These are phyloP conservation scores for Turritis glabra DNA, from an alignment of 345 rosid species.

Conservation along the genomic window DNA sequence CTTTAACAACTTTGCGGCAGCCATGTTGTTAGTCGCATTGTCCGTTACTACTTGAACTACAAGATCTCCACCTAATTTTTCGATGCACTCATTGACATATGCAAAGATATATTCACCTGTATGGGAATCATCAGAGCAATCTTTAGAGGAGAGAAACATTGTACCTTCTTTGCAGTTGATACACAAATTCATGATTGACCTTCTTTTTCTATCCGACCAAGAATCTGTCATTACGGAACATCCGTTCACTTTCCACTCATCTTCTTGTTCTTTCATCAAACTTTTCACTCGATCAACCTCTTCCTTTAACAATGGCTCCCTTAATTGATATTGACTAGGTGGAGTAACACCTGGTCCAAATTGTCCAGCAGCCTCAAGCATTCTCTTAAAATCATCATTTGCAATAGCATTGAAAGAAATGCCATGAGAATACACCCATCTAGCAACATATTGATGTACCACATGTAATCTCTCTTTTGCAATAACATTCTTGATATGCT, in stretches of 20 bases:
- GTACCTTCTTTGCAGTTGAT: background rate
- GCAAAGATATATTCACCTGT: background rate
- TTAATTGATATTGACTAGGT: background rate
- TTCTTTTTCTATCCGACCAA: no score
- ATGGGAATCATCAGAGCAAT: background rate
- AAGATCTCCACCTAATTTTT: background rate
- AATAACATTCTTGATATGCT: background rate
- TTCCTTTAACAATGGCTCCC: background rate
- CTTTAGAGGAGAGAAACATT: background rate
- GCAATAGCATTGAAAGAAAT: background rate
- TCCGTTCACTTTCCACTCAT: no score
- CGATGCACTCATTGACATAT: background rate
- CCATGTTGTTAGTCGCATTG: conserved; percentile 7
- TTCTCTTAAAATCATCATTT: background rate
- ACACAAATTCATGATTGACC: background rate
- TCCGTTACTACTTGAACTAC: background rate
- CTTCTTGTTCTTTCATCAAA: background rate
- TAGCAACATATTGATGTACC: background rate
- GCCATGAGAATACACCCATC: background rate
- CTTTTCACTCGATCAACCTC: background rate
- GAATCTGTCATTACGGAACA: no score
- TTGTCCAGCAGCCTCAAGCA: background rate
- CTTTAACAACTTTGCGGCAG: background rate
- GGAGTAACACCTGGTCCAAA: background rate
- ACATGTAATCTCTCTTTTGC: background rate